Percentiles rank a stretch among this genome's conserved stretches.
Evolutionary conservation across 768 basidiomycete species (phyloP).

Genomic region (Boletus subcaerulescens): DNA sequence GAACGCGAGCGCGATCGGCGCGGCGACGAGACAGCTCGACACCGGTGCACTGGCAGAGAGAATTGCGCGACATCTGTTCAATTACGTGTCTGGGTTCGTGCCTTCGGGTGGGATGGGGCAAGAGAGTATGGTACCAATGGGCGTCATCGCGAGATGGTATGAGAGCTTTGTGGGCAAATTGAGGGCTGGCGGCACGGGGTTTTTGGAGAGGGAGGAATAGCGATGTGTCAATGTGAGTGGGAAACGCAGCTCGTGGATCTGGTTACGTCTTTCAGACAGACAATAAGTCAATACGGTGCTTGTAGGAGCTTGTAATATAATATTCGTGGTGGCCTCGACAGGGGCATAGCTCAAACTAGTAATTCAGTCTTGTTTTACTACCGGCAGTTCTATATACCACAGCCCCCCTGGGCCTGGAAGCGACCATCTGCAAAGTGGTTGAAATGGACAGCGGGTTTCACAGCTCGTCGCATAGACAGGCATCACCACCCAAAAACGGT

Average conservation of each 20-base stretch:
- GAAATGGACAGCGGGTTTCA: no score
- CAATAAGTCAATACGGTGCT: no score
- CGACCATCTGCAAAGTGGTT: no score
- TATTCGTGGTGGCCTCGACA: no score
- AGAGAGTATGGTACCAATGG: constrained; percentile 59
- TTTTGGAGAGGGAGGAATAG: constrained; percentile 47
- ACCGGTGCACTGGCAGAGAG: constrained; percentile 21
- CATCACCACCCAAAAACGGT: no score
- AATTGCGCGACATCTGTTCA: constrained; percentile 65
- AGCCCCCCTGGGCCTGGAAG: no score
- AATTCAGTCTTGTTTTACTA: no score
- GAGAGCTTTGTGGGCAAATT: constrained; percentile 62
- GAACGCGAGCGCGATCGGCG: constrained; percentile 12
- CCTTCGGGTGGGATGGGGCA: constrained; percentile 42
- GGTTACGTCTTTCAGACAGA: background rate
- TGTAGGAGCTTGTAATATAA: no score
- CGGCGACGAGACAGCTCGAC: constrained; percentile 10
- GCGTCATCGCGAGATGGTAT: constrained; percentile 66
- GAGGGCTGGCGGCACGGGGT: constrained; percentile 53
- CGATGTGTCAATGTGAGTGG: background rate
- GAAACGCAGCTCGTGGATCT: background rate
- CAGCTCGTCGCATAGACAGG: no score
- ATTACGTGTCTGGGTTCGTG: constrained; percentile 69
- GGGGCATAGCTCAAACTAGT: no score
- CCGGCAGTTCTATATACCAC: no score